Base-by-base conservation (phyloP, 148 eudicot genomes). In the Rhododendron mucronatum region DNA sequence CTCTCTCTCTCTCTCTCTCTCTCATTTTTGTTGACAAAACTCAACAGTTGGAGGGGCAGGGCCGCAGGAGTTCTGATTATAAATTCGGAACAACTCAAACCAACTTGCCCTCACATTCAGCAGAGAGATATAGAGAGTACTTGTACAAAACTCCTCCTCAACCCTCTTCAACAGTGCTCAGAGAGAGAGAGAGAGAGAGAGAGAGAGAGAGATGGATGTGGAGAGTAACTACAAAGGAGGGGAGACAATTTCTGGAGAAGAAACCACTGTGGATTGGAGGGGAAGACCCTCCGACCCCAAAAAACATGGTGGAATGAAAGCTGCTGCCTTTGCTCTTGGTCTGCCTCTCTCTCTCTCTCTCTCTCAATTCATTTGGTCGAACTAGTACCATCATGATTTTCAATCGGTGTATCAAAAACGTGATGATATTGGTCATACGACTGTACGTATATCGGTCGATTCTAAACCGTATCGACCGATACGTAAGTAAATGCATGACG, bases 321-420 rank as follows among this genome's bases (percentile, higher is more conserved):
- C 99, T 81, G 98, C 99, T 85, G 88, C 92, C 75, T 95, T 95
- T 88, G 95, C 92, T 86, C 96, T 97, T 78, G 99, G 99, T 97
- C 81, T 15, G 37, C 61, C 4, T 16, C 51, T 51, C 85, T 59
- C 30, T 37, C 74, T 37, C 30, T 30, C 30, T 33, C 35, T 33
- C 35, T 33, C 35, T 33, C 35, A 14, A 13, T 2, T 53, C 18
- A 14, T 3, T 53, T 53, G 18, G 16, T 3, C 18, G 53, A 53
- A 14, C 57, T 53, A 4, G 18, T 18, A 14, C 4, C 14, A 13
- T 53, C 57, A 53, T 53, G 18, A 14, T 53, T 53, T 2, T 14
- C 13, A 51, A 12, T 51, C 57, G 4, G 14, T 12, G 57, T 51
- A 47, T 47, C 44, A 47, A 0, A 47, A 47, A 47, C 57, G 20